Conservation (phyloP, 2,329 filamentous ascomycete species). For the Colletotrichum sp. region DNA sequence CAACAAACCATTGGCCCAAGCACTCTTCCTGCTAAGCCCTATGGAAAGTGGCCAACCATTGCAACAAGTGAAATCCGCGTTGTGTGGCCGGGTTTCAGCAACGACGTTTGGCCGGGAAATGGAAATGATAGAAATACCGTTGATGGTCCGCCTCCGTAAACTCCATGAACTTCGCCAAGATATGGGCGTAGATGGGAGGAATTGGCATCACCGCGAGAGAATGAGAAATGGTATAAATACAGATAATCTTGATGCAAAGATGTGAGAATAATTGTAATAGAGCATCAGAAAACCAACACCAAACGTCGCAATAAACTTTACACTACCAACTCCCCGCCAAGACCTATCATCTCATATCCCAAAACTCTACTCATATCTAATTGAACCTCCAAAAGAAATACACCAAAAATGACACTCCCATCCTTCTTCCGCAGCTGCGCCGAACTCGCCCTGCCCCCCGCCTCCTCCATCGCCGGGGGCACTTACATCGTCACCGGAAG, state of each 20-base stretch:
- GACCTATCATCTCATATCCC: background rate
- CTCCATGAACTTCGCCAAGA: background rate
- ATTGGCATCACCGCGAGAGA: rapidly evolving
- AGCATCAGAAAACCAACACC: background rate
- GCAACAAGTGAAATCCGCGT: background rate
- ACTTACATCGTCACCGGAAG: background rate
- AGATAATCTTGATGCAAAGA: background rate
- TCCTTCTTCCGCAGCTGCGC: background rate
- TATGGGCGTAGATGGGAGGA: background rate
- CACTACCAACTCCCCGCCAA: background rate
- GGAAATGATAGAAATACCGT: background rate
- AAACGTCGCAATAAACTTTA: background rate
- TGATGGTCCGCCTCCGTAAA: background rate
- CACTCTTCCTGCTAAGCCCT: background rate
- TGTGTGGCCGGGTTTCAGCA: background rate
- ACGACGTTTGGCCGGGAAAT: background rate
- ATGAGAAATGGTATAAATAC: background rate
- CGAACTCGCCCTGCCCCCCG: background rate
- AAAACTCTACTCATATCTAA: background rate
- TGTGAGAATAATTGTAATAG: rapidly evolving
- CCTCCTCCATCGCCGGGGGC: background rate
- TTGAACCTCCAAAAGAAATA: background rate
- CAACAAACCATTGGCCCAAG: background rate
- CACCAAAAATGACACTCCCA: background rate
- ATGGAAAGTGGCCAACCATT: background rate